Evolutionary conservation across 495 filamentous ascomycete species (phyloP), one percentile per base, ranked within the genome.

Genomic region (Viridothelium virens): DNA sequence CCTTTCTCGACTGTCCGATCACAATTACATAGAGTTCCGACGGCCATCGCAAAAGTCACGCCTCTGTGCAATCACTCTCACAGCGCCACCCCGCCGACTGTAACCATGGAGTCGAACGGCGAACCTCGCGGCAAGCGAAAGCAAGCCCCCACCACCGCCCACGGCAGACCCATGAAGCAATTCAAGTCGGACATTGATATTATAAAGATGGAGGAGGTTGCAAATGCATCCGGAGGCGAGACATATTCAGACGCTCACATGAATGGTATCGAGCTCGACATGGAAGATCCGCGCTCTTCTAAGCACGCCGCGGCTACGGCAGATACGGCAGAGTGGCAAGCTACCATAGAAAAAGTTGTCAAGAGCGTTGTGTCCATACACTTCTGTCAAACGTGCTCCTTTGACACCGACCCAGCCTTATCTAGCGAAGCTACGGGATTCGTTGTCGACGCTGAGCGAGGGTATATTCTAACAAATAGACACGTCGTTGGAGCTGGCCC

Each of bases 381-480:
- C 68, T 99, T 99, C 80, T 97, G 93, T 75, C 93, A 97, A 79
- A 97, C 95, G 0, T 96, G 91, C 77, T 91, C 94, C 3, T 99
- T 99, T 74, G 94, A 99, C 74, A 97, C 94, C 16, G 95, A 97
- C 70, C 79, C 91, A 16, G 96, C 95, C 2, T 85, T 94, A 73
- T 89, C 91, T 16, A 95, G 90, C 72, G 95, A 99, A 77, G 94
- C 94, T 44, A 97, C 94, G 1, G 94, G 94, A 2, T 99, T 97
- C 75, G 92, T 99, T 33, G 94, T 99, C 16, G 95, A 99, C 82
- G 90, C 94, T 34, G 89, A 96, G 77, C 88, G 84, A 72, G 94
- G 95, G 73, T 97, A 88, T 72, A 71, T 72, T 33, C 66, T 74
- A 65, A 66, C 73, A 31, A 71, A 71, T 64, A 68, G 77, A 53